A percentile compares a stretch with the other conserved stretches of the same genome.
These are phyloP conservation scores for Scolecobasidium constrictum DNA, from an alignment of 2,329 filamentous ascomycete species.

Conservation along the genomic window DNA sequence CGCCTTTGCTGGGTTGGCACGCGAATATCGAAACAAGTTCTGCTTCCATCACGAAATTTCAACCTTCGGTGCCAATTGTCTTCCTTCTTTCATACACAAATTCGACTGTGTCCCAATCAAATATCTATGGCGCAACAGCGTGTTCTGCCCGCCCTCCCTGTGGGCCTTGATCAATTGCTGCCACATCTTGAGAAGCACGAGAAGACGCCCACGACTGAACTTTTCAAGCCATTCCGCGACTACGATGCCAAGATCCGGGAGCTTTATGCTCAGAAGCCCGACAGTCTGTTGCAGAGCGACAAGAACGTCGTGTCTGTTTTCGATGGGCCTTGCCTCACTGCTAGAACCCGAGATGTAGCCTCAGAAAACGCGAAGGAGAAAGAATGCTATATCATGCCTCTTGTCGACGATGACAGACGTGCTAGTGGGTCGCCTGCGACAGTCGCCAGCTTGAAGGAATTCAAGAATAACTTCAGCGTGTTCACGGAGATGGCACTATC, in stretches of 20 bases:
- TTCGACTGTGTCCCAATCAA: too few relatives aligned
- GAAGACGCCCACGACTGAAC: conserved; percentile 36
- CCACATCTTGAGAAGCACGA: background rate
- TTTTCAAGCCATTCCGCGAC: conserved; percentile 55
- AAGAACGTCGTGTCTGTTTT: conserved; percentile 60
- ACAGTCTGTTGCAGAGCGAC: conserved; percentile 31
- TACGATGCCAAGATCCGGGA: conserved; percentile 58
- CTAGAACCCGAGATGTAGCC: conserved; percentile 49
- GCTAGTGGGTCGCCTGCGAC: conserved; percentile 54
- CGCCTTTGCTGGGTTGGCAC: too few relatives aligned
- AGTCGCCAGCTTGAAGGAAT: conserved; percentile 56
- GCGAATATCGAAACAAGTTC: too few relatives aligned
- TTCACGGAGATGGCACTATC: conserved; percentile 70
- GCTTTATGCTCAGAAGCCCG: conserved; percentile 57
- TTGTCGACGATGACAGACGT: conserved; percentile 52
- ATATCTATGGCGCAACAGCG: background rate
- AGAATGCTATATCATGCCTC: conserved; percentile 57
- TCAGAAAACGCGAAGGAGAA: conserved; percentile 49
- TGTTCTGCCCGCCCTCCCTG: background rate
- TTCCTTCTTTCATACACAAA: too few relatives aligned
- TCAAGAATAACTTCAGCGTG: conserved; percentile 67
- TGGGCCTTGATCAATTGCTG: background rate
- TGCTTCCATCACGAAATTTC: too few relatives aligned
- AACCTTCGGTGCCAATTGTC: too few relatives aligned
- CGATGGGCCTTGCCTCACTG: conserved; percentile 43